Evolutionary conservation across 2,329 filamentous ascomycete genomes (phyloP).

Genomic region (Colletotrichum camelliae): DNA sequence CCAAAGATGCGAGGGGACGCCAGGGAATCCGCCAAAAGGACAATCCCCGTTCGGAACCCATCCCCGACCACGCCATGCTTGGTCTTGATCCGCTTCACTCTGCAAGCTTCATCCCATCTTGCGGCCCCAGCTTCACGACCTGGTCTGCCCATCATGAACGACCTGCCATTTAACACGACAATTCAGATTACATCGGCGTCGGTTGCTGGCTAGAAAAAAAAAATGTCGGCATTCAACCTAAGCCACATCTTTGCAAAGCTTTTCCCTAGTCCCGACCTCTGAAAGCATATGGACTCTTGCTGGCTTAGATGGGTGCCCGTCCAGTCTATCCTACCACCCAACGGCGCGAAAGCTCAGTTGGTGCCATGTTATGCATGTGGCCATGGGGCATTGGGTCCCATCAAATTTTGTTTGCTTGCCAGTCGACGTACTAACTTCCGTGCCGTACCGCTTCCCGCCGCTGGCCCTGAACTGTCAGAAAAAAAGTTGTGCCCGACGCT

Average conservation of each 20-base stretch:
- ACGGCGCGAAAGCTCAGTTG: background rate
- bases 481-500: background rate
- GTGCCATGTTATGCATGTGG: background rate
- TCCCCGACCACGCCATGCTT: constrained; percentile 13
- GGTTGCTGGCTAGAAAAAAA: background rate
- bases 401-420: constrained; percentile 20
- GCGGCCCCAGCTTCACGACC: constrained; percentile 1
- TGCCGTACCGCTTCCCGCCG: constrained; percentile 22
- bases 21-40: constrained; percentile 4
- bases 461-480: constrained; percentile 5
- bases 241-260: background rate
- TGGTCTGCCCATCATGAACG: background rate
- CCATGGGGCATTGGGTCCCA: background rate
- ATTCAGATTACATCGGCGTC: background rate
- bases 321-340: background rate
- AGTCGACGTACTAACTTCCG: constrained; percentile 20
- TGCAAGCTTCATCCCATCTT: constrained; percentile 21
- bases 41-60: constrained; percentile 18
- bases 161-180: background rate
- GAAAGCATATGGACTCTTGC: background rate
- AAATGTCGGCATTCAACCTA: background rate
- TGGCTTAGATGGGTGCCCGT: background rate
- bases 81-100: constrained; percentile 4
- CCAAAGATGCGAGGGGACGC: constrained; percentile 3
- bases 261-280: background rate